Base-by-base conservation (phyloP, 208 protist species). In the Trypanosoma congolense region DNA sequence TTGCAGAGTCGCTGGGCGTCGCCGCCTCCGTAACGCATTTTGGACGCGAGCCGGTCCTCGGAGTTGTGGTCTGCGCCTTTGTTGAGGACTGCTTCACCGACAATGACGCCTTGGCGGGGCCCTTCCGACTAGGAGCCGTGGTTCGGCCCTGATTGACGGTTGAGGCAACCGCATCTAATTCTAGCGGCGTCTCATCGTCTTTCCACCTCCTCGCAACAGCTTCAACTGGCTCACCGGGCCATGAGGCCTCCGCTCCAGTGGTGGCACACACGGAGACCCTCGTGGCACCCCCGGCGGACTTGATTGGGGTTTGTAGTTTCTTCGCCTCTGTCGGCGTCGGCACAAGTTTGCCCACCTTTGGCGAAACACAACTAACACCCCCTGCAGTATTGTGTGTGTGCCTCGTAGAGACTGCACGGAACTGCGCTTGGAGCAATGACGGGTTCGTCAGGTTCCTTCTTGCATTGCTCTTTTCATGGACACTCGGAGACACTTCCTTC, bases 181-280 rank as follows among this genome's bases (percentile, higher is more conserved):
- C 61, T 5, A 67, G 29, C 0, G 19, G 43, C n/a, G 35, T 36
- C 1, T 60, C 61, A 50, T 67, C 61, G 0, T 67, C 61, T 4
- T 52, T 67, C 61, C 61, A 67, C 26, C 26, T 40, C 53, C 54
- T 67, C 1, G 52, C 16, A 35, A 14, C 40, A 14, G 53, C 12
- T 47, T 59, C 45, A 19, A 56, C 22, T 18, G 44, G n/a, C 42
- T 9, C 26, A 28, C 2, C 33, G 3, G 41, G 12, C 14, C n/a
- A 16, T 36, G 28, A 4, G 8, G 38, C 14, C 22, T 2, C 50
- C 1, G 43, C 12, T 25, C 5, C 25, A 16, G 6, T 6, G 21
- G 42, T 6, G 8, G 6, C 42, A 46, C 18, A 19, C 12, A 46
- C 42, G 6, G 42, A 6, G 9, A 9, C n/a, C n/a, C 21, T 46